phyloP scores from a whole-genome alignment of 805 yeast genomes.

The Wilhelminamyces savonicus region DNA sequence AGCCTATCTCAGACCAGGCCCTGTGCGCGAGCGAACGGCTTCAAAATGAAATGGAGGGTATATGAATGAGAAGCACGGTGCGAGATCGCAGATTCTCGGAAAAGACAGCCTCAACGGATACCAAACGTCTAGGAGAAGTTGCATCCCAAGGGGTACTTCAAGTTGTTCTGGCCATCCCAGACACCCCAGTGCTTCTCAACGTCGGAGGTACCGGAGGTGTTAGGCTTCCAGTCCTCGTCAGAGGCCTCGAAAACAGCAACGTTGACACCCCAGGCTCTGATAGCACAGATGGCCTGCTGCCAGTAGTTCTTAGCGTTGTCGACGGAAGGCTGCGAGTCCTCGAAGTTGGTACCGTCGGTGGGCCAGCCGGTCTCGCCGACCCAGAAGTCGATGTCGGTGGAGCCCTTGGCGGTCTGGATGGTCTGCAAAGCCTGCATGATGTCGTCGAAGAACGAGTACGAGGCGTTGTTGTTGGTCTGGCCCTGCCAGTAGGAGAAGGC shows the following conservation, averaged over 20 bases:
- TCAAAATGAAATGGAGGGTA: no score
- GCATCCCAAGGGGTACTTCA: conserved; percentile 33
- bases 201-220: conserved; percentile 74
- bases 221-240: conserved; percentile 96
- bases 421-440: conserved; percentile 94
- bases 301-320: conserved; percentile 75
- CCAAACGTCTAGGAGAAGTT: conserved; percentile 19
- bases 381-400: conserved; percentile 83
- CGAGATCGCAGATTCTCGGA: no score
- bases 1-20: no score
- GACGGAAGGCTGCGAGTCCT: conserved; percentile 59
- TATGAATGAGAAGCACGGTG: no score
- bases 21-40: no score
- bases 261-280: conserved; percentile 94
- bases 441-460: conserved; percentile 92
- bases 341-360: conserved; percentile 72
- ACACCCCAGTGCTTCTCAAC: conserved; percentile 97
- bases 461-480: conserved; percentile 73
- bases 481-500: conserved; percentile 99
- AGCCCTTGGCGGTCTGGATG: conserved; percentile 81
- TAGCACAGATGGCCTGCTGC: conserved; percentile 86
- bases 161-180: conserved; percentile 45
- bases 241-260: conserved; percentile 91
- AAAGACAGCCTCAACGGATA: no score
- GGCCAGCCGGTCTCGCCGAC: conserved; percentile 99